Evolutionary conservation across 2,329 filamentous ascomycete species (phyloP), one percentile per base, ranked within the genome.

Genomic region (Madurella fahalii): DNA sequence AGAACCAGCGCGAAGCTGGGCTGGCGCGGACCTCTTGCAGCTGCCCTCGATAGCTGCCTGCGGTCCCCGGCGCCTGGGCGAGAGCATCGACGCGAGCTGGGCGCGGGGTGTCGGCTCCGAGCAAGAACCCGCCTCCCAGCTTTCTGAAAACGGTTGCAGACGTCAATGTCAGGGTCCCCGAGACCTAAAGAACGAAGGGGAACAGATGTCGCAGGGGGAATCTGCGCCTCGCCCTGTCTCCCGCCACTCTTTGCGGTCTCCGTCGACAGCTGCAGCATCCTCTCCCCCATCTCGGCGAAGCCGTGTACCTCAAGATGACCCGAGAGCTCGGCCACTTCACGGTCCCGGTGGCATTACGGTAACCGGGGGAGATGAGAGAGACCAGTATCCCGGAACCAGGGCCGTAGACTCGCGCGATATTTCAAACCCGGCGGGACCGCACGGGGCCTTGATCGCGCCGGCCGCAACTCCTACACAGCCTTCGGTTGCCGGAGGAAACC

Each of bases 151-250:
- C 63, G 58, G 58, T 56, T 62, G 64, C 62, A 61, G 67, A 63
- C 68, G 75, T 82, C 81, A 77, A 85, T 85, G 82, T 79, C 71
- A 75, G 70, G 75, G 74, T 74, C 73, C 71, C 72, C 71, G 71
- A 70, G 75, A 73, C 72, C 71, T 73, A 68, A 72, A 71, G 71
- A 70, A 72, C 70, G 73, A 71, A 77, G 78, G 80, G 76, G 79
- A 81, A 72, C 76, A 77, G 78, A 85, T 85, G 83, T 84, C 81
- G 74, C 80, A 83, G 76, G 78, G 76, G 74, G 77, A 75, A 66
- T 71, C 77, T 77, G 75, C 74, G 71, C 73, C 79, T 78, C 76
- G 72, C 69, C 76, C 80, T 76, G 71, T 74, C 69, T 79, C 79
- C 72, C 77, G 73, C 67, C 74, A 71, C 63, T 61, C 73, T 61